phyloP scores from a whole-genome alignment of 495 filamentous ascomycete species.

The Penicillium coprophilum region DNA sequence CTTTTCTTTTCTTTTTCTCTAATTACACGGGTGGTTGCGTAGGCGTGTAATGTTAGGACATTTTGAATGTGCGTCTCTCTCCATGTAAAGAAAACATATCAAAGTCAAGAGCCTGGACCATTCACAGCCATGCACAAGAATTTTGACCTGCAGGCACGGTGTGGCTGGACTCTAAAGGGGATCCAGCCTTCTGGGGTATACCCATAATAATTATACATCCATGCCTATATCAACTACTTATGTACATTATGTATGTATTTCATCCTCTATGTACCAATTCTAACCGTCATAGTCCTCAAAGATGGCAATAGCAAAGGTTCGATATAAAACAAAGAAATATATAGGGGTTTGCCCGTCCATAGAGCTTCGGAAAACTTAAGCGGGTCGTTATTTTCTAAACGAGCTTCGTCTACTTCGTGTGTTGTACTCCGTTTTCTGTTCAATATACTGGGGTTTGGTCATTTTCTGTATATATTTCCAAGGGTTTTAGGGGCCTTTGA shows the following conservation, averaged over 20 bases:
- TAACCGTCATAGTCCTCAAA: too few species aligned
- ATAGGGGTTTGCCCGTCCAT: neutral
- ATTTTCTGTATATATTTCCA: neutral
- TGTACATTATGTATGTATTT: neutral
- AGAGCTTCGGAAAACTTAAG: neutral
- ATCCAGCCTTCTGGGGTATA: constrained; percentile 12
- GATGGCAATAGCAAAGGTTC: too few species aligned
- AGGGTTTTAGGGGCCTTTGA: neutral
- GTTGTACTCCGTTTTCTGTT: too few species aligned
- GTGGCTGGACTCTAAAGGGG: constrained; percentile 7
- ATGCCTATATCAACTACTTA: neutral
- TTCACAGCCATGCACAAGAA: constrained; percentile 15
- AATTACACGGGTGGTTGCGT: constrained; percentile 36
- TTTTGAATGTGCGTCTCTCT: constrained; percentile 5
- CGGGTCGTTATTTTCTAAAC: neutral
- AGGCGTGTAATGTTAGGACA: constrained; percentile 18
- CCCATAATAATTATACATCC: constrained; percentile 3
- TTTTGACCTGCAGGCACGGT: constrained; percentile 22
- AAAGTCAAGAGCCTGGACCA: constrained; percentile 5
- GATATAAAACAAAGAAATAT: too few species aligned
- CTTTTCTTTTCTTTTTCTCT: constrained; percentile 13
- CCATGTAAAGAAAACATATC: constrained; percentile 1
- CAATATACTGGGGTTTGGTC: too few species aligned
- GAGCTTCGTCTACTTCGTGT: neutral
- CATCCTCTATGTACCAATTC: too few species aligned